Evolutionary conservation across 1,284 basidiomycete species (phyloP), one percentile per base, ranked within the genome.

Genomic region (Heliocybe sulcata): DNA sequence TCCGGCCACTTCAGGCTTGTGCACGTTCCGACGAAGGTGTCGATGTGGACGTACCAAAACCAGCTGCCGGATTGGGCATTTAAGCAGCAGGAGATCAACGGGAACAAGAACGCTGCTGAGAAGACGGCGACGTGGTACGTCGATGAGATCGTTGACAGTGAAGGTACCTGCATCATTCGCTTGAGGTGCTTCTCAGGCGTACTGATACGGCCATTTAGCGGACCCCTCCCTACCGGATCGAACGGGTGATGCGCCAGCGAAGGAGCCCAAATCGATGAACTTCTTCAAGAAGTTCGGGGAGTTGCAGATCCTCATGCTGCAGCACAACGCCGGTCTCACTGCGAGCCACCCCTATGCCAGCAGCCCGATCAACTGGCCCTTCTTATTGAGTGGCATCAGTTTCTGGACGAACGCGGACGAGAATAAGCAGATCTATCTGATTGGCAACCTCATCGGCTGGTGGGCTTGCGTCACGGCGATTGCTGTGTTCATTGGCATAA

Each of bases 1-100:
- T 87, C 90, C 3, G 87, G 92, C 3, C 88, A 95, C 68, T 95
- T 98, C 77, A 85, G 84, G 65, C 78, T 98, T 19, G 74, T 96
- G 20, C 97, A 99, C 70, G 79, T 91, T 2, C 82, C 87, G 4
- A 99, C 97, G 1, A 87, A 84, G 65, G 97, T 99, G 29, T 83
- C 88, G 1, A 82, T 99, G 77, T 98, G 94, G 94, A 98, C 95
- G 4, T 91, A 96, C 66, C 64, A 80, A 11, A 82, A 87, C 54
- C 80, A 84, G 50, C 77, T 99, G 11, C 97, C 97, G 0, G 94
- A 95, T 1, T 99, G 97, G 97, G 97, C 86, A 0, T 95, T 87
- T 77, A 90, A 89, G 65, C 97, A 99, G 70, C 94, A 98, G 65
- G 97, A 99, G 67, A 84, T 99, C 61, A 99, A 99, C 65, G 97